A percentile compares a stretch with the other conserved stretches of the same genome.
Conservation (phyloP, 495 filamentous ascomycete species). For the Hypoxylon subgilvum region DNA sequence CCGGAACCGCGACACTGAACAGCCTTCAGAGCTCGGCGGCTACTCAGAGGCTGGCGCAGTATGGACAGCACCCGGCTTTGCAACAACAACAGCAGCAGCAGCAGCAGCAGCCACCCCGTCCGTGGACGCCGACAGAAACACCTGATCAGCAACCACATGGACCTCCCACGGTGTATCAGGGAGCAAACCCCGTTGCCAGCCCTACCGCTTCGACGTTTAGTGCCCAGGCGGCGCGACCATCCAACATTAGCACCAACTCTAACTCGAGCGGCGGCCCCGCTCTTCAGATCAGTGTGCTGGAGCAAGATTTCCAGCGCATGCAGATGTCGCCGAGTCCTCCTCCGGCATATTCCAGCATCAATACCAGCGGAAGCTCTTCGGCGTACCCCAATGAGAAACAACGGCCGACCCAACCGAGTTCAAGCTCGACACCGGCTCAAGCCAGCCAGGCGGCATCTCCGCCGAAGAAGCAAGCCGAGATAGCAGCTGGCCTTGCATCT, state of each 20-base stretch:
- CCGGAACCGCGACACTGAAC: conserved; percentile 79
- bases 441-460: conserved; percentile 50
- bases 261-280: conserved; percentile 25
- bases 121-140: conserved; percentile 95
- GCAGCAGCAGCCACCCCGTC: conserved; percentile 61
- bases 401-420: conserved; percentile 49
- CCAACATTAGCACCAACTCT: conserved; percentile 37
- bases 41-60: conserved; percentile 78
- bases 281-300: conserved; percentile 67
- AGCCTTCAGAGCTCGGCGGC: conserved; percentile 81
- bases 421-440: conserved; percentile 46
- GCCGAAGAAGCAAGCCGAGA: conserved; percentile 54
- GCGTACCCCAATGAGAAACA: conserved; percentile 83
- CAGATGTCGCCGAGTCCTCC: conserved; percentile 83
- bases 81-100: conserved; percentile 32
- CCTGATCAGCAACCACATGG: conserved; percentile 89
- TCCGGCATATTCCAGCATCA: conserved; percentile 87
- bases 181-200: conserved; percentile 61
- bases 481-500: conserved; percentile 50
- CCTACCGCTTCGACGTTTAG: conserved; percentile 44
- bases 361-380: conserved; percentile 52
- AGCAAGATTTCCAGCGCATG: conserved; percentile 88
- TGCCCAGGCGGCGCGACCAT: conserved; percentile 35
- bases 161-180: conserved; percentile 92
- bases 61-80: conserved; percentile 55